These are phyloP conservation scores for Heterobasidion annosum DNA, from an alignment of 1,284 basidiomycete genomes.

Conservation along the genomic window DNA sequence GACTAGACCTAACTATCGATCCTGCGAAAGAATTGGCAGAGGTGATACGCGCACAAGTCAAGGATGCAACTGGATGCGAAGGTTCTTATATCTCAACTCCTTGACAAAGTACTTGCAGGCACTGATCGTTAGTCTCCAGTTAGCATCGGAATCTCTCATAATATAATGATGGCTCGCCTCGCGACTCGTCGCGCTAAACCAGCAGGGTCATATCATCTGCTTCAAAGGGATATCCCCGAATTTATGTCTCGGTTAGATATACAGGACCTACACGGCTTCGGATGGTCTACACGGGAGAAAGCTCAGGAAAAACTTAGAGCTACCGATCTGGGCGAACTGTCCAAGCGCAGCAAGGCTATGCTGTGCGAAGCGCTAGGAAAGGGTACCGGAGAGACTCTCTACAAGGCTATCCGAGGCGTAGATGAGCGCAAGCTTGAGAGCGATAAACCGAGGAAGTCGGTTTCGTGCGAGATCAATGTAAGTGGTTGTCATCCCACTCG, in stretches of 20 bases:
- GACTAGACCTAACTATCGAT: constrained; percentile 28
- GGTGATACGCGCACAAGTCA: constrained; percentile 70
- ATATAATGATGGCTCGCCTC: constrained; percentile 87
- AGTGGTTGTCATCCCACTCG: constrained; percentile 21
- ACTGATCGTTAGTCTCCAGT: constrained; percentile 32
- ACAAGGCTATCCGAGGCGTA: constrained; percentile 76
- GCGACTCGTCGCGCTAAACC: constrained; percentile 92
- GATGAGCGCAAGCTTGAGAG: constrained; percentile 77
- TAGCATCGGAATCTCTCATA: constrained; percentile 87
- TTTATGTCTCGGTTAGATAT: constrained; percentile 78
- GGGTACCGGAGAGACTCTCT: constrained; percentile 77
- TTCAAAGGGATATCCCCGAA: constrained; percentile 38
- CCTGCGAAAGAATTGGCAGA: constrained; percentile 75
- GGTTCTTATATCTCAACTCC: constrained; percentile 31
- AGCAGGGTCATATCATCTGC: constrained; percentile 73
- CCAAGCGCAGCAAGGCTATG: constrained; percentile 47
- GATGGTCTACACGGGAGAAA: constrained; percentile 65
- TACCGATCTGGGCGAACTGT: constrained; percentile 63
- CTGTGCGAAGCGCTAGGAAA: constrained; percentile 76
- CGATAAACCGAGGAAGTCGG: constrained; percentile 79
- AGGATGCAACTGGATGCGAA: constrained; percentile 75
- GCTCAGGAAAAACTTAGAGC: constrained; percentile 69
- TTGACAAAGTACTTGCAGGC: neutral
- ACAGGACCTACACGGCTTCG: constrained; percentile 84
- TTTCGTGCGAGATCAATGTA: constrained; percentile 89